Evolutionary conservation across 1,284 basidiomycete species (phyloP).

Genomic region (Lentinula novae-zelandiae): DNA sequence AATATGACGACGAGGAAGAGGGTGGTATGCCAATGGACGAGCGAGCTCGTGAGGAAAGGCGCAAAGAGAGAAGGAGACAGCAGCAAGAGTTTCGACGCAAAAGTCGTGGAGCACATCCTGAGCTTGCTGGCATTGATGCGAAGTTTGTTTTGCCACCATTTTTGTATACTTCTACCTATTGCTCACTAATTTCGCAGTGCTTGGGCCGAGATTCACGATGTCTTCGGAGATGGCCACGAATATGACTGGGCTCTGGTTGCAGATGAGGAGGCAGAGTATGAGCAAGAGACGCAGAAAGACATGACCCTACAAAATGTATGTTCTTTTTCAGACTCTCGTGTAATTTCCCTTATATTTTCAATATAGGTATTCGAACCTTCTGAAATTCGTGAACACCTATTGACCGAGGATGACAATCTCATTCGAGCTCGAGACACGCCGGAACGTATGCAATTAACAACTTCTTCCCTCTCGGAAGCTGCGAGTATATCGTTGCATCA

Average conservation of each 20-base stretch:
- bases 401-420: conserved; percentile 94
- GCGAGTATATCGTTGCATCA: conserved; percentile 68
- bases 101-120: conserved; percentile 64
- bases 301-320: conserved; percentile 88
- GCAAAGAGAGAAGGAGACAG: conserved; percentile 60
- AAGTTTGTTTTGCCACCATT: conserved; percentile 49
- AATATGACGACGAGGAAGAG: conserved; percentile 86
- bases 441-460: conserved; percentile 93
- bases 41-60: conserved; percentile 68
- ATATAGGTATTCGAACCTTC: conserved; percentile 94
- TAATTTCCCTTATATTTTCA: conserved; percentile 14
- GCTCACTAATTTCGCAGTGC: conserved; percentile 52
- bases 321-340: conserved; percentile 15
- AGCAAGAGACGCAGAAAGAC: conserved; percentile 62
- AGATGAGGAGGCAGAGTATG: conserved; percentile 64
- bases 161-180: conserved; percentile 7
- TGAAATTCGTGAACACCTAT: conserved; percentile 87
- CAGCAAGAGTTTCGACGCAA: conserved; percentile 61
- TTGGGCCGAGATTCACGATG: conserved; percentile 95
- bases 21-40: conserved; percentile 67
- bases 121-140: conserved; percentile 83
- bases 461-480: conserved; percentile 75
- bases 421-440: conserved; percentile 91
- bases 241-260: conserved; percentile 92
- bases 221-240: conserved; percentile 96